phyloP scores from a whole-genome alignment of 1,284 basidiomycete species.

The Cryptococcus neoformans region DNA sequence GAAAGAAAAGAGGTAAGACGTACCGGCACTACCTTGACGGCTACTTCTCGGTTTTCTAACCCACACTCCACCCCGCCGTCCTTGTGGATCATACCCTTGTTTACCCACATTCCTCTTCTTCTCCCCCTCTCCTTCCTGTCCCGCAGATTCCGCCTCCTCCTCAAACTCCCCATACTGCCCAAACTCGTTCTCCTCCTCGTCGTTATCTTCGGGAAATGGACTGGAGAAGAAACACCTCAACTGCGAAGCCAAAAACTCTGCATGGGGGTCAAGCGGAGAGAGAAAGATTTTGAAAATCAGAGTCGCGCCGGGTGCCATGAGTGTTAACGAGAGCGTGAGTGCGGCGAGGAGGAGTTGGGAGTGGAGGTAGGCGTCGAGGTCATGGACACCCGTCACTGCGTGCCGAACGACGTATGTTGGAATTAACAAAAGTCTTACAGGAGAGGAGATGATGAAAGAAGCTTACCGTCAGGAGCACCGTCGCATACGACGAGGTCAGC shows the following conservation, averaged over 20 bases:
- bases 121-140: neutral
- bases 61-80: constrained; percentile 49
- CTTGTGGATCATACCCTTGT: constrained; percentile 31
- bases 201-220: constrained; percentile 14
- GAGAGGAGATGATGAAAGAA: neutral
- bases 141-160: constrained; percentile 20
- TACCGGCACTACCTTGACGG: constrained; percentile 48
- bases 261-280: constrained; percentile 49
- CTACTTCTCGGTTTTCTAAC: constrained; percentile 50
- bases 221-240: constrained; percentile 52
- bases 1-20: constrained; percentile 10
- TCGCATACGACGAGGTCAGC: constrained; percentile 59
- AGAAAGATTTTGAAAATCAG: constrained; percentile 60
- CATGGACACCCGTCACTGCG: constrained; percentile 57
- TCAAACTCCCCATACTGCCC: constrained; percentile 27
- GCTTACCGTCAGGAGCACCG: constrained; percentile 57
- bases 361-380: constrained; percentile 59
- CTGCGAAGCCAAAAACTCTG: constrained; percentile 52
- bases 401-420: neutral
- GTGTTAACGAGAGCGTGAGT: constrained; percentile 54
- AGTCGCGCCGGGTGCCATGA: constrained; percentile 54
- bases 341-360: constrained; percentile 58
- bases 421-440: too few species aligned
- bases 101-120: constrained; percentile 15
- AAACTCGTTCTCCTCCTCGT: constrained; percentile 18